These are phyloP conservation scores for Blastobotrys chiropterorum DNA, from an alignment of 805 yeast genomes.

Conservation along the genomic window DNA sequence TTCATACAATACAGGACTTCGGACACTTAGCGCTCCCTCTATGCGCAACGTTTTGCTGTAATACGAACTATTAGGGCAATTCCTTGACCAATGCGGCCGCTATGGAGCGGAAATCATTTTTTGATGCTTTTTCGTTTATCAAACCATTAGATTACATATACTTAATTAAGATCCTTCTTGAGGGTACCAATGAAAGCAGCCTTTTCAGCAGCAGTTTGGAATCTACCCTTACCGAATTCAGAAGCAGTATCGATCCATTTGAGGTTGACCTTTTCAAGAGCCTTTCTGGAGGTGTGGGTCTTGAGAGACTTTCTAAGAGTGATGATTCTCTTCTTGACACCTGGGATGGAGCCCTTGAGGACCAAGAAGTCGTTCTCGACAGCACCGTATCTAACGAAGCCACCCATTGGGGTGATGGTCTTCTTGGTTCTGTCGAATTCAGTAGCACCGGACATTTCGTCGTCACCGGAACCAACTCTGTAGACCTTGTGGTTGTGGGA, in stretches of 20 bases:
- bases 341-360: constrained; percentile 99
- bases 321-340: constrained; percentile 99
- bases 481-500: constrained; percentile 99
- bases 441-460: constrained; percentile 92
- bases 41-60: no score
- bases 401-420: constrained; percentile 99
- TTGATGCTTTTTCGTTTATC: neutral
- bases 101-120: no score
- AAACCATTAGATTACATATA: neutral
- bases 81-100: no score
- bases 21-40: no score
- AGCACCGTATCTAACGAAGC: constrained; percentile 98
- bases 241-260: constrained; percentile 99
- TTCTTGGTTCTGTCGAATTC: constrained; percentile 99
- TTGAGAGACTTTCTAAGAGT: constrained; percentile 98
- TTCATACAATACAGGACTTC: no score
- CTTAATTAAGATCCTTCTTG: constrained; percentile 75
- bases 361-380: constrained; percentile 96
- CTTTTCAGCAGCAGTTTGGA: constrained; percentile 99
- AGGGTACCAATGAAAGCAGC: constrained; percentile 99
- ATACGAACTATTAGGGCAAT: no score
- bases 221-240: constrained; percentile 99
- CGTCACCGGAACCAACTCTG: constrained; percentile 97
- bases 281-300: constrained; percentile 97
- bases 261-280: constrained; percentile 91